Evolutionary conservation across 192 early-diverging fungal species (phyloP), one percentile per base, ranked within the genome.

Genomic region (Backusella mclennaniae): DNA sequence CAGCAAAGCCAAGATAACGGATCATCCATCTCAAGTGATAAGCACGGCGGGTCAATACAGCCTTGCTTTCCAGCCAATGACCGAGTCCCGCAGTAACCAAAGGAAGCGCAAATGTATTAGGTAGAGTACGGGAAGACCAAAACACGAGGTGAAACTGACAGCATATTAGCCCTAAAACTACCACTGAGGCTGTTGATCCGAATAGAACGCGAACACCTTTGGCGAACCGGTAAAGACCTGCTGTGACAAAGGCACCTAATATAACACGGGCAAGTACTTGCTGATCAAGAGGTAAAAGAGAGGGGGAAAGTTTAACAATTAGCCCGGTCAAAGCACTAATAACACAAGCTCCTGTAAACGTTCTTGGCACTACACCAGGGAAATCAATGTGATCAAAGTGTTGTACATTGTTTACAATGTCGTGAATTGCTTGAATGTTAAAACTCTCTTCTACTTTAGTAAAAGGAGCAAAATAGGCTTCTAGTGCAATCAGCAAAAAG

Each of bases 381-480:
- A 96, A 99, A 63, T 88, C 87, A 46, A 97, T 73, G 81, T 98
- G 96, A 77, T 98, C 97, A 82, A 87, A 99, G 44, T 76, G 76
- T 23, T 71, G 26, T 42, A 78, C 35, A 86, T 87, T 85, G 33
- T 87, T 84, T 68, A 97, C 74, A 35, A 98, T 87, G 77, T 99
- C 97, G 80, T 99, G 96, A 6, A 89, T 87, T 6, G 97, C 96
- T 83, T 99, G 97, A 66, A 96, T 73, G 77, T 94, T 96, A 85
- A 99, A 99, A 77, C 93, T 96, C 81, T 99, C 97, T 82, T 99
- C 96, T 68, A 99, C 96, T 83, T 99, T 99, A 39, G 96, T 96
- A 82, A 85, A 98, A 0, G 96, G 97, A 39, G 82, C 89, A 33
- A 85, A 38, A 67, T 82, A 31, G 2, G 81, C 73, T 71, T 90